phyloP scores from a whole-genome alignment of 2,329 filamentous ascomycete species.

The Botrytis fragariae region DNA sequence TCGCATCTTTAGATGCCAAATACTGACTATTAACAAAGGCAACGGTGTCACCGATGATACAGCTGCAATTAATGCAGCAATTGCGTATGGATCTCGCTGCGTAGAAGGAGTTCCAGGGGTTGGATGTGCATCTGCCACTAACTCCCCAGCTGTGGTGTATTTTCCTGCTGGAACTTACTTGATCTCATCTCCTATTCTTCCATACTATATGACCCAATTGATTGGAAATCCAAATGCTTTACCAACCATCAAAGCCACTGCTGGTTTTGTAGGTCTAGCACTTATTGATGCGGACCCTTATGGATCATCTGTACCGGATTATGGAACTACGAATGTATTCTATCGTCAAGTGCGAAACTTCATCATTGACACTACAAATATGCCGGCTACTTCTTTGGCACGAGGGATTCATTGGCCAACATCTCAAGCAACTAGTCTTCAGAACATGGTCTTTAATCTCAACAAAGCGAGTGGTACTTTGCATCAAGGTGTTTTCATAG shows the following conservation, averaged over 20 bases:
- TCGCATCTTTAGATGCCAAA: slow-evolving; percentile 46
- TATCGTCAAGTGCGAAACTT: slow-evolving; percentile 64
- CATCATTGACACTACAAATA: slow-evolving; percentile 54
- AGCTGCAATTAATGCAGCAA: slow-evolving; percentile 67
- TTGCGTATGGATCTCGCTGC: slow-evolving; percentile 28
- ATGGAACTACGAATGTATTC: slow-evolving; percentile 70
- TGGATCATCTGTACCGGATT: slow-evolving; percentile 66
- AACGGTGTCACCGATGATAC: slow-evolving; percentile 75
- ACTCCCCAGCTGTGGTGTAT: slow-evolving; percentile 43
- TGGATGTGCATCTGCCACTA: slow-evolving; percentile 46
- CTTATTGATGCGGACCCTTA: slow-evolving; percentile 88
- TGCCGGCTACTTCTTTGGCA: slow-evolving; percentile 34
- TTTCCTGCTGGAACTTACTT: slow-evolving; percentile 34
- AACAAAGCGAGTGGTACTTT: slow-evolving; percentile 44
- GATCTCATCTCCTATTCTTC: slow-evolving; percentile 29
- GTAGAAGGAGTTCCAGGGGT: slow-evolving; percentile 30
- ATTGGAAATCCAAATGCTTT: slow-evolving; percentile 41
- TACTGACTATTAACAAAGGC: slow-evolving; percentile 64
- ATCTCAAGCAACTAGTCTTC: slow-evolving; percentile 55
- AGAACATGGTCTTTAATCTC: slow-evolving; percentile 61
- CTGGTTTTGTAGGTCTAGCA: slow-evolving; percentile 75
- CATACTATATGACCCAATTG: slow-evolving; percentile 31
- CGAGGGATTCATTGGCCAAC: slow-evolving; percentile 53
- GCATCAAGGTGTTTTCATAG: slow-evolving; percentile 56
- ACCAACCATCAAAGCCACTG: slow-evolving; percentile 70